A percentile compares a stretch with the other conserved stretches of the same genome.
Evolutionary conservation across 202 grass and related monocot genomes (phyloP).

Genomic region (Brachypodium distachyon): DNA sequence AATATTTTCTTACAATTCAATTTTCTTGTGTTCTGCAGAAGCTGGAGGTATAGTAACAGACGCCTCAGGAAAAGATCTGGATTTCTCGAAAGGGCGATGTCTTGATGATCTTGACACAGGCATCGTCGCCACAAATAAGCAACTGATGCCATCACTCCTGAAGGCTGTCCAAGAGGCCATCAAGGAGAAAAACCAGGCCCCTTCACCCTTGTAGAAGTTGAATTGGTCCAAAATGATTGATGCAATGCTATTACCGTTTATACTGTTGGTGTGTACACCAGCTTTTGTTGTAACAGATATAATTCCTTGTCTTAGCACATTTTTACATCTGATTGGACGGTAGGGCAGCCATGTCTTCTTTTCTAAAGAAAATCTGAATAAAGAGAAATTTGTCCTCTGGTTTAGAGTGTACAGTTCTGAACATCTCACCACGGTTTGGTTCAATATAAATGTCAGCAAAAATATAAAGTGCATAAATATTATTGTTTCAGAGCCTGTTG

Average conservation of each 20-base stretch:
- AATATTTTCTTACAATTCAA: neutral
- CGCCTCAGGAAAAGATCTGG: conserved; percentile 76
- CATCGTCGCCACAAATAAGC: conserved; percentile 76
- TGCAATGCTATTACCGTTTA: neutral
- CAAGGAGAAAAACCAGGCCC: conserved; percentile 46
- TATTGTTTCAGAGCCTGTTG: neutral
- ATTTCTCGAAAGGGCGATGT: conserved; percentile 87
- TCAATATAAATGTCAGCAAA: neutral
- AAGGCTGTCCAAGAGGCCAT: conserved; percentile 68
- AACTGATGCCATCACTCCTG: conserved; percentile 65
- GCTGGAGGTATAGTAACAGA: conserved; percentile 89
- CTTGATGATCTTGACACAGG: conserved; percentile 90
- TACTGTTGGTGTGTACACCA: neutral
- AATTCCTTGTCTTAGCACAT: neutral
- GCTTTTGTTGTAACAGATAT: neutral
- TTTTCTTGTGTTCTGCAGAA: conserved; percentile 37
- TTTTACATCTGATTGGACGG: neutral
- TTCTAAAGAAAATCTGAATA: neutral
- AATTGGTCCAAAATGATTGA: neutral
- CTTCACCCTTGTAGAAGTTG: conserved; percentile 51
- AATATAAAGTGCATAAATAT: neutral
- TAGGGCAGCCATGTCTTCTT: neutral
- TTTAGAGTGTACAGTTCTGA: no score
- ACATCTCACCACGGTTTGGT: neutral
- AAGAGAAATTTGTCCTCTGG: neutral